These are phyloP conservation scores for Arxiozyma heterogenica DNA, from an alignment of 1,139 yeast genomes.

Conservation along the genomic window DNA sequence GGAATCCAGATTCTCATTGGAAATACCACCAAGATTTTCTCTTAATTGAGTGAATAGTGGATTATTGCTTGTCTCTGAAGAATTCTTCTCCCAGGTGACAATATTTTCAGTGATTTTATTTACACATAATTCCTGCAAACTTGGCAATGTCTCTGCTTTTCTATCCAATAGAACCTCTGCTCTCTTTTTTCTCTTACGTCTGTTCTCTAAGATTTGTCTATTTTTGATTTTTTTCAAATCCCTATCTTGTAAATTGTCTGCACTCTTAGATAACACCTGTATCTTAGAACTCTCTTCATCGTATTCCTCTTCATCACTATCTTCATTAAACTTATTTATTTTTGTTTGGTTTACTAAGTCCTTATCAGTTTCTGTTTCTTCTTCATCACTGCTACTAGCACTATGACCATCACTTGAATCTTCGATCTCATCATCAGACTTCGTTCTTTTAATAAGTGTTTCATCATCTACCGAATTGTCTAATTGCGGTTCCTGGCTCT, in stretches of 20 bases:
- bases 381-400: conserved; percentile 9
- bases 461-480: neutral
- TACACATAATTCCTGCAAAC: conserved; percentile 76
- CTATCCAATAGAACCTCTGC: conserved; percentile 80
- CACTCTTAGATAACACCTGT: conserved; percentile 1
- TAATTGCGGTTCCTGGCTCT: conserved; percentile 7
- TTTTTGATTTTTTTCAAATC: conserved; percentile 33
- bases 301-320: conserved; percentile 28
- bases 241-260: conserved; percentile 18
- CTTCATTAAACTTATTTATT: conserved; percentile 9
- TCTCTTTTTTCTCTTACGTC: conserved; percentile 64
- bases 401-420: neutral
- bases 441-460: neutral
- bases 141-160: conserved; percentile 52
- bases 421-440: neutral
- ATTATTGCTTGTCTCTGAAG: conserved; percentile 9
- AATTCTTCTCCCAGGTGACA: conserved; percentile 39
- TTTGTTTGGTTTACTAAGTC: conserved; percentile 3
- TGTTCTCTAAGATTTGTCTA: conserved; percentile 37
- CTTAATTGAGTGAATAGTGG: conserved; percentile 21
- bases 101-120: conserved; percentile 61
- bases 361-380: conserved; percentile 5
- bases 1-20: conserved; percentile 42
- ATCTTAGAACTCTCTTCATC: conserved; percentile 5
- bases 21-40: conserved; percentile 29